These are phyloP conservation scores for Aspergillus sp. DNA, from an alignment of 2,329 filamentous ascomycete genomes.

Conservation along the genomic window DNA sequence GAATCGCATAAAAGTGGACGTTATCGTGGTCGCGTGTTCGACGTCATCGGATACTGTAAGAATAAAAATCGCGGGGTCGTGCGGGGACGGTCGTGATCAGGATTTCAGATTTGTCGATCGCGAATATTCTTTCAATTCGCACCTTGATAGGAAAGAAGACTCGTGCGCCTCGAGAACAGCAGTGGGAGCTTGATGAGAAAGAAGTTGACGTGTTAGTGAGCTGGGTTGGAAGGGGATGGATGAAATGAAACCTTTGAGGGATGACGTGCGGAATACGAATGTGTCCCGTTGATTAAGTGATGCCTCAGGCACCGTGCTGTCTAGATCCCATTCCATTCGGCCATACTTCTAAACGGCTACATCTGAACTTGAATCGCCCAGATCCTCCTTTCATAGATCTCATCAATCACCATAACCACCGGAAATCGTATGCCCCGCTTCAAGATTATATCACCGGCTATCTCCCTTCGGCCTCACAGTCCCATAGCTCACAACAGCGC, in stretches of 20 bases:
- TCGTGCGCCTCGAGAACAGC: too few species aligned
- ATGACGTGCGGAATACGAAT: too few species aligned
- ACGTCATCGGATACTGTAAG: not conserved
- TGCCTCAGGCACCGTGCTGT: too few species aligned
- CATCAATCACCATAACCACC: not conserved
- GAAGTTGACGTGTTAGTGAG: too few species aligned
- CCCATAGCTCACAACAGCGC: conserved; percentile 19
- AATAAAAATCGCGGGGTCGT: not conserved
- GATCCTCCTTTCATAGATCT: not conserved
- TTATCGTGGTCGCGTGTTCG: not conserved
- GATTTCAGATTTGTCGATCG: not conserved
- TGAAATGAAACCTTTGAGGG: too few species aligned
- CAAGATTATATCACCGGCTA: not conserved
- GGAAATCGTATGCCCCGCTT: not conserved
- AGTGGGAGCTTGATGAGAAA: too few species aligned
- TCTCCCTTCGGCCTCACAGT: conserved; percentile 16
- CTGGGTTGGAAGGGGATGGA: too few species aligned
- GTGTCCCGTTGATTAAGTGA: too few species aligned
- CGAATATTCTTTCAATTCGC: not conserved
- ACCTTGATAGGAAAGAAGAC: too few species aligned
- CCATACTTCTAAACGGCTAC: too few species aligned
- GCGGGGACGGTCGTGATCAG: not conserved
- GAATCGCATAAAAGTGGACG: not conserved
- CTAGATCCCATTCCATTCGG: too few species aligned
- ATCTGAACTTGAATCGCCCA: too few species aligned